Evolutionary conservation across 2,329 filamentous ascomycete genomes (phyloP), one percentile per base, ranked within the genome.

Genomic region (Scopulariopsis brevicaulis): DNA sequence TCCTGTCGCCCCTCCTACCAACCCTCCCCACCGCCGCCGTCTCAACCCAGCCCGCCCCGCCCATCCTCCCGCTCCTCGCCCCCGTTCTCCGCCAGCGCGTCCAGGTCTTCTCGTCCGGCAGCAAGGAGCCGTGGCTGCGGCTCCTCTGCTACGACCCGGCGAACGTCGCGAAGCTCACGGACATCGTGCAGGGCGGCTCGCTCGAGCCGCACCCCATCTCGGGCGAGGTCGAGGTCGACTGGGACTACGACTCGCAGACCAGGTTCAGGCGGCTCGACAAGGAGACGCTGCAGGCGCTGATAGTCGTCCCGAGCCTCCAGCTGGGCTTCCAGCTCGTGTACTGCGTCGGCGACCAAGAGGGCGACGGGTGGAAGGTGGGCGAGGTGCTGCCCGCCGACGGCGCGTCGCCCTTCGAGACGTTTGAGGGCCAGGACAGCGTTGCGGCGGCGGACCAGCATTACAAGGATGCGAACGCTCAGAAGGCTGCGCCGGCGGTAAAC

Each of bases 121-220:
- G 75, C 65, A 72, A 71, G n/a, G 82, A 86, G 40, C 82, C 86
- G 56, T 93, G 89, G 88, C 79, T 93, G 18, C 78, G 82, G 1
- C 76, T 92, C 35, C 77, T 93, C 25, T 86, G 83, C 66, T 92
- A 89, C 74, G 82, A 88, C 64, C 65, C 76, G 8, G 70, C 77
- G 62, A 78, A 79, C 61, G 74, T 77, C 3, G 73, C 80, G 51
- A 79, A 76, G 62, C 76, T 93, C 20, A 75, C 79, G n/a, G 74
- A 81, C 59, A 73, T 86, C 15, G 83, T 84, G 35, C 78, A 79
- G 63, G 78, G 79, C 58, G 81, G 87, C 57, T 73, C 78, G 53
- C 74, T 93, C 35, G 87, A 92, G 68, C 87, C 87, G n/a, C 89
- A 94, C 65, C 89, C 89, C 3, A 83, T 87, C 4, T 90, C 87